Base-by-base conservation (phyloP, 2,329 filamentous ascomycete species). In the Stachybotrys chlorohalonatus region DNA sequence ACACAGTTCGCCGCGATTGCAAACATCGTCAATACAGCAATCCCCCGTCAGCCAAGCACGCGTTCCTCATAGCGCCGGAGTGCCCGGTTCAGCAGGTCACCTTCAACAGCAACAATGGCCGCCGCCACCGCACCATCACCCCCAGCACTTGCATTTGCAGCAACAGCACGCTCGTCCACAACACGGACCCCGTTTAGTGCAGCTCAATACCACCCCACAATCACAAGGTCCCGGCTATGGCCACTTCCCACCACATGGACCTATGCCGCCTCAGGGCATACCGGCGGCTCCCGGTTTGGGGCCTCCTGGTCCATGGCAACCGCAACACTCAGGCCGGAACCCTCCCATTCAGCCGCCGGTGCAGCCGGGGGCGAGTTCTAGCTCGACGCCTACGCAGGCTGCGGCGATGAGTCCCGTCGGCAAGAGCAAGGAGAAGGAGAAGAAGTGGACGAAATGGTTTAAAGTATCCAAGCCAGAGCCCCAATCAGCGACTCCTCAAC, bases 401-500 rank as follows among this genome's bases (percentile, higher is more conserved):
- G 32, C 52, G 1, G 47, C 48, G 49, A 50, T 47, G 46, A 47
- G 46, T 16, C 39, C 55, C 11, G 31, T 48, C 11, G 51, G 30
- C n/a, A 60, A 58, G 42, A 62, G 61, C 6, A 66, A 64, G 42
- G 61, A 62, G 7, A 66, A 61, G 52, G 24, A 24, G 24, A 66
- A 61, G 52, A 63, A 58, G 39, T 66, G 64, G 64, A 57, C 61
- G n/a, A 66, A 62, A 31, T 65, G 64, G 64, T 66, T 66, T 58
- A 65, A 65, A 57, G 55, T 56, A 16, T 59, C 62, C 7, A 63
- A 62, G 47, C 52, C 56, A 9, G 36, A 13, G 15, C 52, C 57
- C 13, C 51, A 31, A 47, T 53, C 8, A n/a, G 30, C 39, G 47
- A 51, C 47, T 51, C 54, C 49, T 11, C 57, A 49, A 30, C 53